phyloP scores from a whole-genome alignment of 176 grass and related monocot species.

The Luzula sylvatica region DNA sequence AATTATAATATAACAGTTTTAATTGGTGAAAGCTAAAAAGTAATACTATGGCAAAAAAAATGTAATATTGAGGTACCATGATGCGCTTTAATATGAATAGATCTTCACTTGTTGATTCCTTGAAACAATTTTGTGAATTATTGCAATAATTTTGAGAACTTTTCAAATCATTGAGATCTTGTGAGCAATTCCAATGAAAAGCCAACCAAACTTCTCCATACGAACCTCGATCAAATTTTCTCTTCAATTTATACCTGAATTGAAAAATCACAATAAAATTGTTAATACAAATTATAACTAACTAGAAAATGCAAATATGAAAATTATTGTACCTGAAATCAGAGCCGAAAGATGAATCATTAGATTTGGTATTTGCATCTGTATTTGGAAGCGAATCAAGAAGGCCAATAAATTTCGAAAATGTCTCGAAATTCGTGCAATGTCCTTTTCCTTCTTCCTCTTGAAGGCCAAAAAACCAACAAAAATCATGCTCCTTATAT shows the following conservation, averaged over 20 bases:
- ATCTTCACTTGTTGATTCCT: constrained; percentile 44
- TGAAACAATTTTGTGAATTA: constrained; percentile 34
- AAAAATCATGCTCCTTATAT: constrained; percentile 79
- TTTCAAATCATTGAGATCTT: constrained; percentile 37
- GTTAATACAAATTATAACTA: neutral
- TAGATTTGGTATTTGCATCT: constrained; percentile 36
- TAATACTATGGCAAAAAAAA: neutral
- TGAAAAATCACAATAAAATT: neutral
- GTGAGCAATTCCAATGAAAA: constrained; percentile 93
- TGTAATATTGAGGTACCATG: constrained; percentile 48
- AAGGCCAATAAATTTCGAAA: constrained; percentile 77
- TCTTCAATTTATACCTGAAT: constrained; percentile 86
- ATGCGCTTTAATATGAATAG: constrained; percentile 99
- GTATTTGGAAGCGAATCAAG: constrained; percentile 70
- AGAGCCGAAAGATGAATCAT: constrained; percentile 51
- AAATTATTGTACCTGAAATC: constrained; percentile 58
- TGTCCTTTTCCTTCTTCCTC: constrained; percentile 46
- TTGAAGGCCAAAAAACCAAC: constrained; percentile 68
- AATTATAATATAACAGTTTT: neutral
- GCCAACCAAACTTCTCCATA: constrained; percentile 99
- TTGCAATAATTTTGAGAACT: constrained; percentile 33
- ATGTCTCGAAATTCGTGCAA: constrained; percentile 68
- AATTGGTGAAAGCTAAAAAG: neutral
- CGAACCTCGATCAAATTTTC: constrained; percentile 84
- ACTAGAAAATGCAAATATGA: constrained; percentile 17